Evolutionary conservation across 371 early-diverging fungal genomes (phyloP).

Genomic region (Rhizopus delemar): DNA sequence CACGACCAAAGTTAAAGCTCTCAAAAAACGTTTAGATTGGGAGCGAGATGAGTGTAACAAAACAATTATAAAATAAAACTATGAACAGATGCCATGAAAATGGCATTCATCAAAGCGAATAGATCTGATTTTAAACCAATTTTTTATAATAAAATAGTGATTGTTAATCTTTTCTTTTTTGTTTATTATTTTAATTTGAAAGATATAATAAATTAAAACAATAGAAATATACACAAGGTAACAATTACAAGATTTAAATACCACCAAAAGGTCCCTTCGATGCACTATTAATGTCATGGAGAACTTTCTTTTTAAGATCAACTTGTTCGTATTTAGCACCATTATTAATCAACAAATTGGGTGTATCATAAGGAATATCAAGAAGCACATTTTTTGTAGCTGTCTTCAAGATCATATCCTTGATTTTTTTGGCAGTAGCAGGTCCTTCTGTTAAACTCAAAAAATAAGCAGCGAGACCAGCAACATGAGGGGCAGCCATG

Average conservation of each 20-base stretch:
- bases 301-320: neutral
- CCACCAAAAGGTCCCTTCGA: constrained; percentile 12
- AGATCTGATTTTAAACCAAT: no score
- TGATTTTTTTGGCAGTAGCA: constrained; percentile 79
- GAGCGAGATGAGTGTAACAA: no score
- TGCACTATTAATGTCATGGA: neutral
- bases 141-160: no score
- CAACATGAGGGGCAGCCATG: constrained; percentile 88
- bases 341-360: constrained; percentile 85
- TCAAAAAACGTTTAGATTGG: no score
- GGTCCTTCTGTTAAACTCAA: constrained; percentile 63
- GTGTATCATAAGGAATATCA: constrained; percentile 67
- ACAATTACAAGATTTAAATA: constrained; percentile 3
- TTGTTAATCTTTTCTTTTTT: no score
- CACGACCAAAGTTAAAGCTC: no score
- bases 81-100: no score
- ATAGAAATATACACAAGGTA: neutral
- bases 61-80: no score
- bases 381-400: constrained; percentile 68
- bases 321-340: constrained; percentile 26
- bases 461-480: constrained; percentile 93
- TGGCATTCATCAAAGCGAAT: no score
- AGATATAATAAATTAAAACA: neutral
- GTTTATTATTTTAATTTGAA: no score
- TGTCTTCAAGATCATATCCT: constrained; percentile 68